Evolutionary conservation across 257 asterid genomes (phyloP).

Genomic region (Orobanche coerulescens): DNA sequence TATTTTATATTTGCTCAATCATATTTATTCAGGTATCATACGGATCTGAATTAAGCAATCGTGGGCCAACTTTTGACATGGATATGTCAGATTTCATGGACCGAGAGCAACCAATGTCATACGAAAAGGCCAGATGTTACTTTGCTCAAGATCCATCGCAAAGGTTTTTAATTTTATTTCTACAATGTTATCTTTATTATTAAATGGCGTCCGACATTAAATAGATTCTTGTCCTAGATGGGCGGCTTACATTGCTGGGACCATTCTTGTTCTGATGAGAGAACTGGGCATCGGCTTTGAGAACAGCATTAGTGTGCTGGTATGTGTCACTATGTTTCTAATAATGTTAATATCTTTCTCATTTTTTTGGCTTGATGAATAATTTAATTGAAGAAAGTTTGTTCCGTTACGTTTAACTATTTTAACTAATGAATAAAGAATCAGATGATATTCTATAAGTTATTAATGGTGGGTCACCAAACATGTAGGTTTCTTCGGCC

Average conservation of each 20-base stretch:
- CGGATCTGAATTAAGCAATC: slow-evolving; percentile 95
- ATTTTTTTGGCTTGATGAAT: no score
- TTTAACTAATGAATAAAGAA: not conserved
- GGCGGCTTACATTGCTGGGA: slow-evolving; percentile 99
- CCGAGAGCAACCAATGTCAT: slow-evolving; percentile 65
- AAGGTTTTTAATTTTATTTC: slow-evolving; percentile 42
- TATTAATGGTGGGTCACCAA: not conserved
- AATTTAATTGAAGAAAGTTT: not conserved
- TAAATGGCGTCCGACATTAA: slow-evolving; percentile 24
- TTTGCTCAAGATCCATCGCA: slow-evolving; percentile 93
- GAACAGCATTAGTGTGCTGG: slow-evolving; percentile 81
- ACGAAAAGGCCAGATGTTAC: slow-evolving; percentile 70
- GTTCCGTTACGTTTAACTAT: not conserved
- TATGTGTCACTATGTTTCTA: slow-evolving; percentile 22
- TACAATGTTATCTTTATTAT: slow-evolving; percentile 5
- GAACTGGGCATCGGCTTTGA: slow-evolving; percentile 74
- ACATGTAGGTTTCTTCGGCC: slow-evolving; percentile 84
- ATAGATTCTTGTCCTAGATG: slow-evolving; percentile 46
- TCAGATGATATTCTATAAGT: not conserved
- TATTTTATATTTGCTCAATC: slow-evolving; percentile 2
- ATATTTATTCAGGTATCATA: slow-evolving; percentile 67
- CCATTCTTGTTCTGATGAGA: slow-evolving; percentile 91
- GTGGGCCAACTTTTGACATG: slow-evolving; percentile 99
- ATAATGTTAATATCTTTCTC: no score
- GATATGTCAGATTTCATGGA: slow-evolving; percentile 88